Base-by-base conservation (phyloP, 2,329 filamentous ascomycete genomes). In the Pestalotiopsis sp. region DNA sequence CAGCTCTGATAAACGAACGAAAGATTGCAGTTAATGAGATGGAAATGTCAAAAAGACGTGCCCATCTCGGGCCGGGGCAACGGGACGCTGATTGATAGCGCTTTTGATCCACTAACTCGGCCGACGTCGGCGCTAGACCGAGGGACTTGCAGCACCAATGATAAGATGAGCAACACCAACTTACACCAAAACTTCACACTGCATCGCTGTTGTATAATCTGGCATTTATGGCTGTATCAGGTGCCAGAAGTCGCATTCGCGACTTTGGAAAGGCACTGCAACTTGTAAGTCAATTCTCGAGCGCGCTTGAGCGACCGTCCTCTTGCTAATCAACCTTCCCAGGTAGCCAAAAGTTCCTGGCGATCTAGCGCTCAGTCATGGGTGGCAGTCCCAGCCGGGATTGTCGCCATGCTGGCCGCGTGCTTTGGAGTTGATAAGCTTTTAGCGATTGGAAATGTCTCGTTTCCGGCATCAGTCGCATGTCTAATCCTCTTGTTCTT, bases 391-490 rank as follows among this genome's bases (percentile, higher is more conserved):
- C 88, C 87, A 0, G 56, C 81, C 0, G 83, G 83, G 45, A 78
- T 84, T 66, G 72, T 81, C 27, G 71, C 77, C 25, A 82, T 83
- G 7, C 77, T 85, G 11, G 75, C 78, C 14, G 80, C 77, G 2
- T 84, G 82, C 70, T 85, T 84, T 67, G 83, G 80, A 40, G 77
- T 84, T 31, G 79, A 83, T 70, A 77, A 78, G n/a, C 72, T 85
- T 27, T 80, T 85, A 68, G 78, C 79, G 13, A 75, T 85, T 7
- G 82, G 83, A 67, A 80, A 81, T 25, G 82, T 89, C 7, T 82
- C 85, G 0, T 91, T 91, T 70, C 88, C 88, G 0, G 85, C 88
- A 2, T 89, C 87, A 2, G 88, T 90, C 3, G 87, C 88, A 4
- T 87, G 86, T 58, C 81, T 90, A 72, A 78, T 90, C 58, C 70